phyloP scores from a whole-genome alignment of 768 basidiomycete species.

The Vishniacozyma victoriae region DNA sequence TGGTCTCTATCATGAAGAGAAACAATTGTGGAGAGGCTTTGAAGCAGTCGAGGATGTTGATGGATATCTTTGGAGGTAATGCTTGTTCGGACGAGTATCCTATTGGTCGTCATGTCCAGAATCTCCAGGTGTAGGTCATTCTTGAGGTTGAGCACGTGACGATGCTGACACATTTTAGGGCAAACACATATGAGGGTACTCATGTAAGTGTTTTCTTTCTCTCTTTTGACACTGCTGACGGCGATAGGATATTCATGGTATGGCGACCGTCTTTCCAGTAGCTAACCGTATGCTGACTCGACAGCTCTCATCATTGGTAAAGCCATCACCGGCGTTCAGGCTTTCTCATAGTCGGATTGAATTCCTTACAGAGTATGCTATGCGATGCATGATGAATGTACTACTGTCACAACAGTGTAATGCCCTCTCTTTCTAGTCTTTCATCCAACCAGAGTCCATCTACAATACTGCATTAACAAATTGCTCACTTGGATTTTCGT shows the following conservation, averaged over 20 bases:
- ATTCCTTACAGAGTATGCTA: conserved; percentile 50
- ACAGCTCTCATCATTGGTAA: conserved; percentile 80
- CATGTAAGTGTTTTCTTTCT: too few species aligned
- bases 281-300: conserved; percentile 1
- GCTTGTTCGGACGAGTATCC: conserved; percentile 93
- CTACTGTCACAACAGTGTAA: too few species aligned
- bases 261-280: conserved; percentile 54
- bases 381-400: too few species aligned
- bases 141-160: conserved; percentile 65
- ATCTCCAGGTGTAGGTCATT: conserved; percentile 91
- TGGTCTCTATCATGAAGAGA: conserved; percentile 89
- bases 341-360: conserved; percentile 52
- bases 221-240: background rate
- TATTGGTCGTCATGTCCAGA: conserved; percentile 88
- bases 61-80: conserved; percentile 93
- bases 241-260: background rate
- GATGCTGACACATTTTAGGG: background rate
- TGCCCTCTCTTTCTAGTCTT: too few species aligned
- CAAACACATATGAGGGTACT: conserved; percentile 12
- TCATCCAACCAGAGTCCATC: background rate
- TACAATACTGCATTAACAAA: background rate
- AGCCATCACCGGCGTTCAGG: conserved; percentile 80
- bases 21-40: conserved; percentile 95
- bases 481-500: background rate
- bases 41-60: conserved; percentile 66